Percentiles rank a stretch among this genome's conserved stretches.
Conservation (phyloP, 2,329 filamentous ascomycete species). For the Fusarium sp. region DNA sequence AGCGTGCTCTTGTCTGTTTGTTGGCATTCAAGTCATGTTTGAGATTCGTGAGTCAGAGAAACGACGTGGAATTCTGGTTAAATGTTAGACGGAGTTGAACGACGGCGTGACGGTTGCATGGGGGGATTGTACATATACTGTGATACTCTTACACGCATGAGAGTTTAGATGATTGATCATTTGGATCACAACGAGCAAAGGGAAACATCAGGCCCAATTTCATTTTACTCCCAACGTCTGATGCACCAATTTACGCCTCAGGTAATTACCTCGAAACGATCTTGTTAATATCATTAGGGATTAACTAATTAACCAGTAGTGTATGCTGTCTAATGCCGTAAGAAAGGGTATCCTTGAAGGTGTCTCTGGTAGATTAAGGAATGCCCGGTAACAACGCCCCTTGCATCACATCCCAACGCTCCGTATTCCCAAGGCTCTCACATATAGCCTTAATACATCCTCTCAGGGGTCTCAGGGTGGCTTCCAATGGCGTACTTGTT, state of each 20-base stretch:
- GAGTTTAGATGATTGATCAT: neutral
- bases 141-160: slow-evolving; percentile 21
- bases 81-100: slow-evolving; percentile 67
- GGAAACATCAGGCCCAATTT: neutral
- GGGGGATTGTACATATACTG: slow-evolving; percentile 24
- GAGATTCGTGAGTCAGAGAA: slow-evolving; percentile 89
- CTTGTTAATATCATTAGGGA: slow-evolving; percentile 9
- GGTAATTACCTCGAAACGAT: neutral
- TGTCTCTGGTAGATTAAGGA: neutral
- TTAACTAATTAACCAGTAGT: slow-evolving; percentile 9
- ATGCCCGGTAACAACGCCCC: slow-evolving; percentile 2
- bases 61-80: slow-evolving; percentile 83
- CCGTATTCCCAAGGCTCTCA: neutral
- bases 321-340: neutral
- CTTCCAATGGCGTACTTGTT: slow-evolving; percentile 36
- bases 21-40: slow-evolving; percentile 94
- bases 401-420: neutral
- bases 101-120: neutral
- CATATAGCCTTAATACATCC: slow-evolving; percentile 19
- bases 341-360: slow-evolving; percentile 20
- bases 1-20: slow-evolving; percentile 81
- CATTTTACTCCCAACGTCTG: neutral
- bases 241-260: neutral
- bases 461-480: slow-evolving; percentile 30
- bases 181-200: slow-evolving; percentile 14